Percentiles rank a stretch among this genome's conserved stretches.
phyloP scores from a whole-genome alignment of 768 basidiomycete species.

The Lactifluus echinatus region DNA sequence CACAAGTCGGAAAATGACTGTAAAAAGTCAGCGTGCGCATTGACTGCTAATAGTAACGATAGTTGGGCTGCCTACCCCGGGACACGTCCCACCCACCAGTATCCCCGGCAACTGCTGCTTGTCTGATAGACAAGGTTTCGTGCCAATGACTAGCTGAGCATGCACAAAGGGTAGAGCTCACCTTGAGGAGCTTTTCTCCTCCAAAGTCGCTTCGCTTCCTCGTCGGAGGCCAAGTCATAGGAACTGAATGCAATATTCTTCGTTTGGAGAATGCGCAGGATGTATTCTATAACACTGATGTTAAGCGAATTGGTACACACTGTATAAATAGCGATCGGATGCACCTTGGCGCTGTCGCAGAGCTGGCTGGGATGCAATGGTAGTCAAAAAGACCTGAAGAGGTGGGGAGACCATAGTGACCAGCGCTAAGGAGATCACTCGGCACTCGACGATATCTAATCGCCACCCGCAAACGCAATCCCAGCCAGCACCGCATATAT shows the following conservation, averaged over 20 bases:
- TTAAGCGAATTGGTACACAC: background rate
- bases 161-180: constrained; percentile 24
- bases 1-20: constrained; percentile 73
- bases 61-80: constrained; percentile 44
- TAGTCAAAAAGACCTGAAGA: constrained; percentile 78
- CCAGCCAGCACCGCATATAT: background rate
- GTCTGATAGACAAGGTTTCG: constrained; percentile 35
- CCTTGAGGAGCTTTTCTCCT: constrained; percentile 69
- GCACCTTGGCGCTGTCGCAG: constrained; percentile 70
- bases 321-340: background rate
- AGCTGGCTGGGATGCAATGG: constrained; percentile 72
- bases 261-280: constrained; percentile 73
- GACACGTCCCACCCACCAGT: constrained; percentile 65
- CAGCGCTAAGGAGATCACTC: background rate
- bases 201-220: constrained; percentile 73
- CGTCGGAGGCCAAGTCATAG: constrained; percentile 81
- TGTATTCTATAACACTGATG: constrained; percentile 48
- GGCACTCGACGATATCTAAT: background rate
- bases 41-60: background rate
- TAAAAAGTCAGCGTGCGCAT: constrained; percentile 3
- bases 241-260: constrained; percentile 78
- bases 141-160: background rate
- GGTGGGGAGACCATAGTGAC: constrained; percentile 67
- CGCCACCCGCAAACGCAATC: background rate
- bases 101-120: constrained; percentile 83